Evolutionary conservation across 352 stramenopile genomes (phyloP).

Genomic region (Phytopythium chamaehyphon): DNA sequence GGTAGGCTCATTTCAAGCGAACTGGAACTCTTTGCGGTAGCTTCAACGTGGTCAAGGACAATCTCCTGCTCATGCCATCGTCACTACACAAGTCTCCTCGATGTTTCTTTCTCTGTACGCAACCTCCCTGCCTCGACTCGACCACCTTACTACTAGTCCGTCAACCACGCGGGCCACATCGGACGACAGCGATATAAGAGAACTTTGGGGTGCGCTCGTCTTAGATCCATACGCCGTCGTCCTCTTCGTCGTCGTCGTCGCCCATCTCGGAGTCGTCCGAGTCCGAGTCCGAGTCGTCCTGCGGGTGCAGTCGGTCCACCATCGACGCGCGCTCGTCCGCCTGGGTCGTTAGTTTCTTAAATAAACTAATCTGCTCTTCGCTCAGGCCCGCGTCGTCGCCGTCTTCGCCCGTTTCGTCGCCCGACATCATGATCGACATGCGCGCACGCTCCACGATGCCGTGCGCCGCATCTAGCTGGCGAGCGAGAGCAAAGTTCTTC

Average conservation of each 20-base stretch:
- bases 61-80: no score
- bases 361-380: constrained; percentile 88
- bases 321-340: constrained; percentile 84
- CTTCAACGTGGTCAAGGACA: no score
- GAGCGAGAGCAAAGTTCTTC: constrained; percentile 82
- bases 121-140: no score
- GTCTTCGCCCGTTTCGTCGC: constrained; percentile 64
- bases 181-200: no score
- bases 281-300: constrained; percentile 77
- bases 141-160: no score
- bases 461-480: constrained; percentile 78
- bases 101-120: no score
- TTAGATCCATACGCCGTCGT: constrained; percentile 88
- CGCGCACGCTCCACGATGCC: constrained; percentile 80
- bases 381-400: constrained; percentile 49
- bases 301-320: constrained; percentile 73
- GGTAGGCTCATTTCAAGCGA: background rate
- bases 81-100: no score
- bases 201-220: background rate
- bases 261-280: constrained; percentile 53
- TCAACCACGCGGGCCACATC: no score
- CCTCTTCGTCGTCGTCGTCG: constrained; percentile 50
- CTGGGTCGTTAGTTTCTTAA: constrained; percentile 89
- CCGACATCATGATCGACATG: constrained; percentile 84
- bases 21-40: background rate